These are phyloP conservation scores for Andrographis paniculata DNA, from an alignment of 305 asterid genomes.

Conservation along the genomic window DNA sequence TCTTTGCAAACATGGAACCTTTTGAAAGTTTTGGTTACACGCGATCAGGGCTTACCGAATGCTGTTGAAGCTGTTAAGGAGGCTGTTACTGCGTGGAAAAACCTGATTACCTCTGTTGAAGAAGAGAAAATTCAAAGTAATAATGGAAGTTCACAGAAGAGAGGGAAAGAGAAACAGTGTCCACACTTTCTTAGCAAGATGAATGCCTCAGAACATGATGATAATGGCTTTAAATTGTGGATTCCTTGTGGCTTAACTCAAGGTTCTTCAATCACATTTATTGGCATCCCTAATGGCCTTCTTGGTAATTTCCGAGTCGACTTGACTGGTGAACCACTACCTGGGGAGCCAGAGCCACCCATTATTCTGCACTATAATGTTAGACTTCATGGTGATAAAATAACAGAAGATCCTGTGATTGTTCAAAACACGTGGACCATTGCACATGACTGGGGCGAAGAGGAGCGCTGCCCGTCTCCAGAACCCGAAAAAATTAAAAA, in stretches of 20 bases:
- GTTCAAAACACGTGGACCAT: conserved; percentile 95
- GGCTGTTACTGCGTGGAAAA: conserved; percentile 79
- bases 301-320: conserved; percentile 87
- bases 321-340: conserved; percentile 85
- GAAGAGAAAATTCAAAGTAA: conserved; percentile 49
- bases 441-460: conserved; percentile 95
- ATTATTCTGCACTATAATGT: conserved; percentile 86
- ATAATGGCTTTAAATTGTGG: conserved; percentile 52
- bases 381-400: conserved; percentile 86
- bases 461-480: conserved; percentile 84
- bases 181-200: conserved; percentile 90
- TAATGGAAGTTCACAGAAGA: conserved; percentile 51
- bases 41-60: conserved; percentile 69
- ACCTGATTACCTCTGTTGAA: conserved; percentile 57
- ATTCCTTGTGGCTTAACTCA: conserved; percentile 97
- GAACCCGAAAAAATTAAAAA: conserved; percentile 48
- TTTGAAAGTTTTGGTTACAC: conserved; percentile 44
- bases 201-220: conserved; percentile 61
- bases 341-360: conserved; percentile 95
- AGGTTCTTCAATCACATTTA: conserved; percentile 86
- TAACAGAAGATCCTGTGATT: conserved; percentile 91
- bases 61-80: conserved; percentile 81
- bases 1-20: conserved; percentile 70
- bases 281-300: conserved; percentile 92
- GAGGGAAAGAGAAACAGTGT: conserved; percentile 88